Base-by-base conservation (phyloP, 2,329 filamentous ascomycete genomes). In the Cladosporium sp. region DNA sequence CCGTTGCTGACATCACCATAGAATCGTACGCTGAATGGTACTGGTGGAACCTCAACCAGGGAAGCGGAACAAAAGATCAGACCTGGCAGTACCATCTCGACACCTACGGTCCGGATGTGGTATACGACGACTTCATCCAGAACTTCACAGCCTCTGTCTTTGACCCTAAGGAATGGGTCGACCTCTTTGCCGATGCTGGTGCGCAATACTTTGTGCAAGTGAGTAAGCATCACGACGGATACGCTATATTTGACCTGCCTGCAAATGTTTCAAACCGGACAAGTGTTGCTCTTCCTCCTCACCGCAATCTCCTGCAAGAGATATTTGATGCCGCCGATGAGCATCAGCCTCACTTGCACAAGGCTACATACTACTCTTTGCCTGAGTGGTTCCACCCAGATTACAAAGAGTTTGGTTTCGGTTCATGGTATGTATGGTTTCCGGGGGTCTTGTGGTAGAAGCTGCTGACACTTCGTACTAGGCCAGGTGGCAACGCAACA, bases 81-180 rank as follows among this genome's bases (percentile, higher is more conserved):
- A 80, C 81, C 28, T 85, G 83, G 66, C 76, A 83, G 34, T 83
- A 87, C 68, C 79, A 83, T 13, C 76, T 85, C 0, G 74, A 78
- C 14, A 85, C 79, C 0, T 86, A 83, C 67, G 85, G 85, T 0
- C 78, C 79, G 0, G 71, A 85, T 30, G 78, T 83, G 69, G 79
- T 79, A 14, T 87, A 88, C 69, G 85, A 88, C 67, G 84, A 87
- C 71, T 83, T 83, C 61, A 83, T 87, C 69, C 73, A 76, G 3
- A 78, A 84, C 65, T 87, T 86, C 74, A 86, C 83, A 0, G 83
- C 83, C 0, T 75, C 77, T 0, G 71, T 72, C 1, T 87, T 78
- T 68, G 77, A 85, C 67, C 79, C 85, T 0, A 85, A 83, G 63
- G 81, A 79, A 39, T 85, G 83, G 82, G 82, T 85, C 1, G 82